Evolutionary conservation across 2,329 filamentous ascomycete genomes (phyloP).

Genomic region (Capronia americana): DNA sequence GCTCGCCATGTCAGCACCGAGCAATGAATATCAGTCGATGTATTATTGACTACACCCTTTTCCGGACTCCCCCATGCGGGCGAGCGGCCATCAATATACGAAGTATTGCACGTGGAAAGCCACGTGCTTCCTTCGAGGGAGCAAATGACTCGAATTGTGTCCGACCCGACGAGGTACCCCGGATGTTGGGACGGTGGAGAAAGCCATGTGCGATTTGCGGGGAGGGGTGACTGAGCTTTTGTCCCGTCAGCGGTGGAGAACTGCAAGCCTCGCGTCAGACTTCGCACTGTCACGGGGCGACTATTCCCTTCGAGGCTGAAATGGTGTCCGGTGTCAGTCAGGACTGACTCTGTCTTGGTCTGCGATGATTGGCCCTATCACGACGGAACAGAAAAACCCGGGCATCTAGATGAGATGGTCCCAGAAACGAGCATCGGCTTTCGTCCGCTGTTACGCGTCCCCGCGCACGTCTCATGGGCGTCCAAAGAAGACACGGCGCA

Average conservation of each 20-base stretch:
- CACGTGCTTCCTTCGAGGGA: neutral
- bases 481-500: neutral
- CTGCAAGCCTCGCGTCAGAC: conserved; percentile 9
- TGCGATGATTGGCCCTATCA: neutral
- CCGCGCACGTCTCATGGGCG: neutral
- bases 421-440: neutral
- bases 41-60: neutral
- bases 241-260: conserved; percentile 22
- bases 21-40: neutral
- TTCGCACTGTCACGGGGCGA: conserved; percentile 9
- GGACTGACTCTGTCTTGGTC: conserved; percentile 1
- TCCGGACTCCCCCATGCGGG: neutral
- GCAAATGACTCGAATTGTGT: conserved; percentile 15
- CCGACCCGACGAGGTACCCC: conserved; percentile 2
- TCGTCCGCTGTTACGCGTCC: neutral
- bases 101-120: neutral
- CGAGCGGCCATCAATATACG: neutral
- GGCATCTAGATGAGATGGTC: neutral
- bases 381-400: neutral
- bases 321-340: conserved; percentile 2
- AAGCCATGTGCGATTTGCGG: conserved; percentile 1
- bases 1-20: conserved; percentile 9
- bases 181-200: conserved; percentile 9
- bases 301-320: conserved; percentile 3
- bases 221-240: conserved; percentile 21